Evolutionary conservation across 1,284 basidiomycete genomes (phyloP), one percentile per base, ranked within the genome.

Genomic region (Ceratobasidium sp.): DNA sequence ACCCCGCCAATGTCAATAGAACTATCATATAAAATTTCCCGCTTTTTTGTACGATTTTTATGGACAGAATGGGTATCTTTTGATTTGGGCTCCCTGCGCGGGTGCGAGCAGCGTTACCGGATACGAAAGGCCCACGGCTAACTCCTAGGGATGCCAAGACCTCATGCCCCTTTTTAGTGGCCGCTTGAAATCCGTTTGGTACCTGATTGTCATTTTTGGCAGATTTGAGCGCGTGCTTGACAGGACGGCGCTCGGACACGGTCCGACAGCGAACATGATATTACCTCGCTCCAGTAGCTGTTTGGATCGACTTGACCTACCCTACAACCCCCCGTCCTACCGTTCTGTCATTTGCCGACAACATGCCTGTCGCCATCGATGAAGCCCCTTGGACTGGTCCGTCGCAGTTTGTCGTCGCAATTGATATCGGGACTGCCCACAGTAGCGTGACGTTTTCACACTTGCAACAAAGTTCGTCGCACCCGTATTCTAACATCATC

Each of bases 361-460:
- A 12, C 8, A 64, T 64, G 60, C 60, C 60, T n/a, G 35, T 44
- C n/a, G 65, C 65, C 10, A 50, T 67, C 46, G 65, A 48, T 27
- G 46, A 27, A 20, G 46, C 44, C 1, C 46, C 46, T 33, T 57
- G 78, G 27, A 38, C 70, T 1, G 54, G 76, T 5, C 30, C 35
- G 27, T 46, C 52, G 18, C 79, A 74, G 16, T 30, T 80, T 30
- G 41, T 57, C 1, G 35, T 70, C 14, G 68, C 52, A 12, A 52
- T 70, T 16, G 68, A 70, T 35, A 57, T 70, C 27, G 68, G 68
- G 38, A 44, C 68, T 14, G 52, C 54, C 12, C 68, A 70, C 5
- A 70, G 68, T 38, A 54, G 68, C 12, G 68, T 70, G 3, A 54
- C 68, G 3, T 62, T 44, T 62, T 38, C 70, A 35, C 44, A 60